Base-by-base conservation (phyloP, 495 filamentous ascomycete species). In the Tetracladium marchalianum region DNA sequence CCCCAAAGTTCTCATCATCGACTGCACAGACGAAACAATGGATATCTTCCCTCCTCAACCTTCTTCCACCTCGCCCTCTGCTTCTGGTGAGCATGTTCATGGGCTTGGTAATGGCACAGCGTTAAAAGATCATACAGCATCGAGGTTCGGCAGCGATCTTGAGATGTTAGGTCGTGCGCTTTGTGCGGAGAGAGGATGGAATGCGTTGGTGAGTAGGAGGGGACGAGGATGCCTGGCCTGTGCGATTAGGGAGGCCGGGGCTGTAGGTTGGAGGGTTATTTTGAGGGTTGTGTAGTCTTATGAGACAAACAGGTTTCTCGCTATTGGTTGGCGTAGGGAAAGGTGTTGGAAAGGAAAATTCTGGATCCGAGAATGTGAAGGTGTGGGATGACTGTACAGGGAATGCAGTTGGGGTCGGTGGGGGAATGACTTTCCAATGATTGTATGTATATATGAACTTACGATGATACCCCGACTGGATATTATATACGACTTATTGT, bases 181-280 rank as follows among this genome's bases (percentile, higher is more conserved):
- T 60, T 88, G 84, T 54, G 76, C 82, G 2, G 73, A 82, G 47
- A 75, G 70, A 49, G 84, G 82, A 2, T 74, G 73, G 62, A 77
- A 85, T 58, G 82, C 81, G 12, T 51, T 88, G 40, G 75, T 88
- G 48, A 80, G 80, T 41, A 65, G 82, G 24, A 69, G 69, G 37
- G 73, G 77, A 40, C 67, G 78, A 51, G 78, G 74, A 0, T 87
- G 84, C 56, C 51, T 86, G 32, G 69, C 71, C 8, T 86, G 84
- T 55, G 80, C 80, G 52, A 72, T 88, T 22, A 67, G 84, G 18
- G 82, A 88, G 62, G 82, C 81, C 0, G 73, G 72, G 10, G 83
- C 82, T 6, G 52, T 86, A 39, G 76, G 76, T 6, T 77, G 81
- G 63, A 73, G 70, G 38, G 72, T 85, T 13, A 68, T 88, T 33